Evolutionary conservation across 352 stramenopile species (phyloP).

Genomic region (Phytophthora boehmeriae): DNA sequence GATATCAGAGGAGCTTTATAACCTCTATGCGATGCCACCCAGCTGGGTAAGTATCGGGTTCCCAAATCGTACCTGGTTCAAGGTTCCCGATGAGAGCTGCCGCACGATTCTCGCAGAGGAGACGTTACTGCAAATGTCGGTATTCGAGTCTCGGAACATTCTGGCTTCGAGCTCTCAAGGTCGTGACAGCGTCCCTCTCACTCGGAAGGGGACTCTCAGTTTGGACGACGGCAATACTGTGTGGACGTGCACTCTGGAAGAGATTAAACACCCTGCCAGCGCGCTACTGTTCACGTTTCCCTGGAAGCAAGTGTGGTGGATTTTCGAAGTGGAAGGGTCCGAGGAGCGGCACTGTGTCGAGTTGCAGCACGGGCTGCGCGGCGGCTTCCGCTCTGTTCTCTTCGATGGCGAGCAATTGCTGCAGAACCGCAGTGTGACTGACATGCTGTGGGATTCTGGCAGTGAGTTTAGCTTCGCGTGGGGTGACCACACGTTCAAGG

Average conservation of each 20-base stretch:
- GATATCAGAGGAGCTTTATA: conserved; percentile 80
- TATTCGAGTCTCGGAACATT: conserved; percentile 75
- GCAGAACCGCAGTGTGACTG: conserved; percentile 69
- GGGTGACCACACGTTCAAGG: conserved; percentile 72
- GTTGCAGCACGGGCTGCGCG: conserved; percentile 77
- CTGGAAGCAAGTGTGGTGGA: conserved; percentile 89
- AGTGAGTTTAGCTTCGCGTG: conserved; percentile 77
- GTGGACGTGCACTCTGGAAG: conserved; percentile 75
- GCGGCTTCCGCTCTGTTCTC: conserved; percentile 73
- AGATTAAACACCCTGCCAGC: conserved; percentile 85
- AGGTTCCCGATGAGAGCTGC: conserved; percentile 74
- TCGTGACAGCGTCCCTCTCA: conserved; percentile 69
- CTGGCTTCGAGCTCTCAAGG: conserved; percentile 77
- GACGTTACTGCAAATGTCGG: conserved; percentile 71
- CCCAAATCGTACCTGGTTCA: conserved; percentile 85
- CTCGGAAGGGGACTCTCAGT: conserved; percentile 51
- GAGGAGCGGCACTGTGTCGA: conserved; percentile 71
- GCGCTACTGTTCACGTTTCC: conserved; percentile 84
- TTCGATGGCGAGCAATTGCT: conserved; percentile 71
- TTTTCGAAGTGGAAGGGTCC: conserved; percentile 62
- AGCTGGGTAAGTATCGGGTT: conserved; percentile 82
- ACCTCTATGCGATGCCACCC: conserved; percentile 76
- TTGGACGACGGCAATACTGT: conserved; percentile 53
- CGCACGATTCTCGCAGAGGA: conserved; percentile 74
- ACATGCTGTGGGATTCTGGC: conserved; percentile 83